phyloP scores from a whole-genome alignment of 345 rosid genomes.

The Aquilaria yunnanensis region DNA sequence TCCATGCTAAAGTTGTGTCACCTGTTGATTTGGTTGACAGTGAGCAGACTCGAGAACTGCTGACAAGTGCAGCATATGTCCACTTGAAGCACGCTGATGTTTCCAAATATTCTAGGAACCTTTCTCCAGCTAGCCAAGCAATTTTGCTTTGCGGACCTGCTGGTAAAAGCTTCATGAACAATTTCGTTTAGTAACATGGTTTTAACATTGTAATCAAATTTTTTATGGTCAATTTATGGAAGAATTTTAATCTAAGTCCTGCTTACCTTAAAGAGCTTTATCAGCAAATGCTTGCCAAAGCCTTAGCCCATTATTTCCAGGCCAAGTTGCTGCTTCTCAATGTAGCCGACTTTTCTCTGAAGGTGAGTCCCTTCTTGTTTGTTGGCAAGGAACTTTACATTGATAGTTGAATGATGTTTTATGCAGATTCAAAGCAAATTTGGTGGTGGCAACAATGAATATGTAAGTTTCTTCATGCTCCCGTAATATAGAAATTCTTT shows the following conservation, averaged over 20 bases:
- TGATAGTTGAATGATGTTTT: neutral
- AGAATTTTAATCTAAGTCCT: slow-evolving; percentile 4
- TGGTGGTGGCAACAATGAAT: slow-evolving; percentile 47
- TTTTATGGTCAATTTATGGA: neutral
- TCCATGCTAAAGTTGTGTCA: neutral
- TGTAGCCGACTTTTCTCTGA: slow-evolving; percentile 68
- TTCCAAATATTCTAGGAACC: slow-evolving; percentile 69
- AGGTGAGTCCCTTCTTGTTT: slow-evolving; percentile 31
- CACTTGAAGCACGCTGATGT: slow-evolving; percentile 90
- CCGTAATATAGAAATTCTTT: no score
- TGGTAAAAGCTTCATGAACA: slow-evolving; percentile 22
- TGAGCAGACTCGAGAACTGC: slow-evolving; percentile 74
- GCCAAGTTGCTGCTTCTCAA: slow-evolving; percentile 80
- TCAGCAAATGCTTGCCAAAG: slow-evolving; percentile 94
- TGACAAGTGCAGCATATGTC: slow-evolving; percentile 93
- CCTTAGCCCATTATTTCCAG: slow-evolving; percentile 80
- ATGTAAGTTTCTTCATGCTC: slow-evolving; percentile 29
- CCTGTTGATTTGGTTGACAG: slow-evolving; percentile 34
- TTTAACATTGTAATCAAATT: no score
- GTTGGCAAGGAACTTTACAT: neutral
- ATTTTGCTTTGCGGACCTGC: slow-evolving; percentile 96
- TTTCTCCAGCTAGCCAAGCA: slow-evolving; percentile 83
- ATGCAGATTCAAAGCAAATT: slow-evolving; percentile 81
- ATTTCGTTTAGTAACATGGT: neutral
- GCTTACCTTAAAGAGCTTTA: slow-evolving; percentile 53